phyloP scores from a whole-genome alignment of 1,284 basidiomycete genomes.

The Cryptococcus hybrid region DNA sequence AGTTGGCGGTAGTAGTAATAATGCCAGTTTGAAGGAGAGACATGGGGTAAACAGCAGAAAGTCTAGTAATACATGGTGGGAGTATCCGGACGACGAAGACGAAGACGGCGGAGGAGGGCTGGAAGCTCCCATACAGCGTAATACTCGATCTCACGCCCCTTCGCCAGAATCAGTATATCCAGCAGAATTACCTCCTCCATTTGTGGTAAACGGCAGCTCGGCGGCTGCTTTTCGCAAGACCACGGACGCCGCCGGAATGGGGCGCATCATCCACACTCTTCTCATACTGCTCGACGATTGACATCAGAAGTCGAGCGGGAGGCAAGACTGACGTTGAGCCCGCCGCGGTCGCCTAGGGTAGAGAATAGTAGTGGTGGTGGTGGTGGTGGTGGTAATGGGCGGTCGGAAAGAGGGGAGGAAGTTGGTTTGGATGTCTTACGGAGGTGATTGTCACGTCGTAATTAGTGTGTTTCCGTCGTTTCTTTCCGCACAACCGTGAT shows the following conservation, averaged over 20 bases:
- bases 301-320: constrained; percentile 8
- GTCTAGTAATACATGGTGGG: background rate
- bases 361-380: background rate
- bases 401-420: constrained; percentile 1
- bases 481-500: too few relatives aligned
- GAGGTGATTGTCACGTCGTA: background rate
- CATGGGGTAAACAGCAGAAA: too few relatives aligned
- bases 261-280: background rate
- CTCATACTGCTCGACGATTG: background rate
- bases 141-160: background rate
- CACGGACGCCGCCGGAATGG: background rate
- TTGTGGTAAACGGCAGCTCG: too few relatives aligned
- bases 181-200: too few relatives aligned
- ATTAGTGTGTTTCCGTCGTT: too few relatives aligned
- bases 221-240: too few relatives aligned
- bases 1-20: too few relatives aligned
- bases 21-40: too few relatives aligned
- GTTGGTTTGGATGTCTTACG: constrained; percentile 4
- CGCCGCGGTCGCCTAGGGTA: constrained; percentile 10
- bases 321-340: constrained; percentile 15
- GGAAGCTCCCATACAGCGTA: background rate
- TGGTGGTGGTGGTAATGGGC: too few relatives aligned
- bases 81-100: background rate
- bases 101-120: background rate
- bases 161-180: constrained; percentile 9